Base-by-base conservation (phyloP, 306 rosid species). In the Sesbania bispinosa region DNA sequence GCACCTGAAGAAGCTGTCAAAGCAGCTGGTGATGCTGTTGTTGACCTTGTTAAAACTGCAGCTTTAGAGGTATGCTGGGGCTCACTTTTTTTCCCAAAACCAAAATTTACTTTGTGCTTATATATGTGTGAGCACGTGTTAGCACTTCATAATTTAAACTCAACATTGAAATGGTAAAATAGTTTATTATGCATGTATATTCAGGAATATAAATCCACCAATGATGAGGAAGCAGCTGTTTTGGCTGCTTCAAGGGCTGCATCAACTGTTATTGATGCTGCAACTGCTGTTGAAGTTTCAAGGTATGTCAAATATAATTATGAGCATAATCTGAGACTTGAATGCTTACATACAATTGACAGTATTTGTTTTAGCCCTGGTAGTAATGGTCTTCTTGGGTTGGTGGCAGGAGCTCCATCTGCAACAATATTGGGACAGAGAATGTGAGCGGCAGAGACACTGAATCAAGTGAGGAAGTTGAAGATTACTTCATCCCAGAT, bases 21-120 rank as follows among this genome's bases (percentile, higher is more conserved):
- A 79, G 96, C 96, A 58, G 99, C 96, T 36, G 97, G 96, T 54
- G 99, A 89, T 83, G 92, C 96, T 74, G 99, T 97, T 69, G 99
- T 93, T 3, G 99, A 95, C 79, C 89, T 85, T 63, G 99, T 95
- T 76, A 95, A 88, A 86, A 84, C 88, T 88, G 96, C 96, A 23
- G 96, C 99, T 86, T 84, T 82, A 20, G 97, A 95, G 91, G 99
- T 95, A 75, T 62, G 70, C 23, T 4, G 11, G 7, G 5, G 45
- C 0, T 47, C 62, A 15, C 13, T 41, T 58, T 32, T 30, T 60
- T 21, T 5, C 6, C 36, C 5, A 8, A 35, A 14, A 10, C 33
- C 4, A n/a, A 24, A 29, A 46, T 60, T 48, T 67, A 36, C 39
- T n/a, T 24, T 55, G 24, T 62, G 48, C 30, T 42, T 13, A 7